These are phyloP conservation scores for Botrytis deweyae DNA, from an alignment of 2,329 filamentous ascomycete species.

Conservation along the genomic window DNA sequence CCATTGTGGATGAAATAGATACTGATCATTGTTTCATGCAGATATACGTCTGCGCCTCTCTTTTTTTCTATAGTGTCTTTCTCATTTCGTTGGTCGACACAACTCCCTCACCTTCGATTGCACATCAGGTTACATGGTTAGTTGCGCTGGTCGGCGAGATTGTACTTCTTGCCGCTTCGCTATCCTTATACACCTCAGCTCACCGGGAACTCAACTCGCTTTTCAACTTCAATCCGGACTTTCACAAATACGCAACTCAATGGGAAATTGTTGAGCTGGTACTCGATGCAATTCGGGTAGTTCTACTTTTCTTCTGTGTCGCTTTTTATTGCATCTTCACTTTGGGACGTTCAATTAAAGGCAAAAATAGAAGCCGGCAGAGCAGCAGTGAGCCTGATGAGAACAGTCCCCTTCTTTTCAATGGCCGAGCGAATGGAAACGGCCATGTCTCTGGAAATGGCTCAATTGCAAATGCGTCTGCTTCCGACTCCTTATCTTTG, in stretches of 20 bases:
- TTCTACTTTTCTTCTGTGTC: slow-evolving; percentile 55
- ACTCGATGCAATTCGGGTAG: slow-evolving; percentile 66
- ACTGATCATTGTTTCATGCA: slow-evolving; percentile 42
- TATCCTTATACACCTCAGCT: slow-evolving; percentile 63
- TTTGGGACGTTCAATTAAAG: slow-evolving; percentile 35
- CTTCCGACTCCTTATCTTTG: slow-evolving; percentile 20
- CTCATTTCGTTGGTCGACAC: slow-evolving; percentile 85
- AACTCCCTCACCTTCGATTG: slow-evolving; percentile 73
- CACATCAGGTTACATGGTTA: slow-evolving; percentile 79
- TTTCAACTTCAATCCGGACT: slow-evolving; percentile 42
- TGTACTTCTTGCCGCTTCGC: slow-evolving; percentile 66
- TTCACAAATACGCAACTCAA: slow-evolving; percentile 41
- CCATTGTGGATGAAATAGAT: neutral
- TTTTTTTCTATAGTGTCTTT: slow-evolving; percentile 84
- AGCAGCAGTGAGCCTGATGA: slow-evolving; percentile 46
- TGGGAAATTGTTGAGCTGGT: slow-evolving; percentile 67
- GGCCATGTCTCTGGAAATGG: slow-evolving; percentile 40
- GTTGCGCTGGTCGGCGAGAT: slow-evolving; percentile 71
- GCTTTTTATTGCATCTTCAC: slow-evolving; percentile 59
- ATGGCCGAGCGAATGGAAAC: slow-evolving; percentile 41
- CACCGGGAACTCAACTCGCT: slow-evolving; percentile 58
- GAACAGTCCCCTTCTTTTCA: slow-evolving; percentile 60
- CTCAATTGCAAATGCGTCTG: slow-evolving; percentile 40
- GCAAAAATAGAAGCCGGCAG: slow-evolving; percentile 22
- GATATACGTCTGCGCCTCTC: slow-evolving; percentile 82